Percentiles rank a stretch among this genome's conserved stretches.
Conservation (phyloP, 257 asterid genomes). For the Plantago elongata region DNA sequence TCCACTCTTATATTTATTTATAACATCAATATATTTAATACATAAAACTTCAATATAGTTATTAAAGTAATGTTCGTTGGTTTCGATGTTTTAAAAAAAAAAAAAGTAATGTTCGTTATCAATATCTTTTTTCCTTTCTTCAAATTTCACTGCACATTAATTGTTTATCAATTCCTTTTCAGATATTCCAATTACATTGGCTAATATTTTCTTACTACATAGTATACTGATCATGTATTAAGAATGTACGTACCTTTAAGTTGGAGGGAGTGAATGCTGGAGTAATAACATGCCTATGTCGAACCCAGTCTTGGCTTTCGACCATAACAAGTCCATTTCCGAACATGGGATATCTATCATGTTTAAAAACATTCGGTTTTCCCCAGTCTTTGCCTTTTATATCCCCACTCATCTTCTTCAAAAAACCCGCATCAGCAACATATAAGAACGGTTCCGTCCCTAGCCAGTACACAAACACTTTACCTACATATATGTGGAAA, state of each 20-base stretch:
- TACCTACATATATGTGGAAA: slow-evolving; percentile 41
- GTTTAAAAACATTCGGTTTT: slow-evolving; percentile 71
- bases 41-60: too few species aligned
- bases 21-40: too few species aligned
- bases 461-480: slow-evolving; percentile 72
- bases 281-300: slow-evolving; percentile 66
- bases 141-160: too few species aligned
- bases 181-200: too few species aligned
- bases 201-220: too few species aligned
- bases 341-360: slow-evolving; percentile 83
- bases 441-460: slow-evolving; percentile 89
- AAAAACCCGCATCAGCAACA: slow-evolving; percentile 76
- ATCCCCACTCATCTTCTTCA: slow-evolving; percentile 54
- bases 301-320: slow-evolving; percentile 95
- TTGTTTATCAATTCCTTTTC: too few species aligned
- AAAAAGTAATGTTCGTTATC: too few species aligned
- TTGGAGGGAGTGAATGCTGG: slow-evolving; percentile 78
- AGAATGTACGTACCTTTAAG: slow-evolving; percentile 48
- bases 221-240: too few species aligned
- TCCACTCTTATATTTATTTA: too few species aligned
- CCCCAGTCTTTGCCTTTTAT: slow-evolving; percentile 82
- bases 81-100: too few species aligned
- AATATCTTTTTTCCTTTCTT: too few species aligned
- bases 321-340: slow-evolving; percentile 80
- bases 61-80: too few species aligned